Evolutionary conservation across 768 basidiomycete genomes (phyloP).

Genomic region (Baorangia bicolor): DNA sequence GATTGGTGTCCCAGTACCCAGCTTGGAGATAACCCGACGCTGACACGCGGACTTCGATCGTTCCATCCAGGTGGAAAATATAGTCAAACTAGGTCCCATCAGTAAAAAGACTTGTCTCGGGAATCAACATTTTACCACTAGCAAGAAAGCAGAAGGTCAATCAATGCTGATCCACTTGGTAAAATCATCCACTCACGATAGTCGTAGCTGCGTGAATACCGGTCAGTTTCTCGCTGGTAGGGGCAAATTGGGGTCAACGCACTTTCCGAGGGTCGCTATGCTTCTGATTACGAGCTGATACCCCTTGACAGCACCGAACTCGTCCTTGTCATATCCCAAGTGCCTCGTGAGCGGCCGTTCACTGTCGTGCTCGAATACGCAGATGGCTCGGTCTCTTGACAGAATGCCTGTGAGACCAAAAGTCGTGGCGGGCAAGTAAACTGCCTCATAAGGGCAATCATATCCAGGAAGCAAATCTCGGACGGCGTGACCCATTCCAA

Average conservation of each 20-base stretch:
- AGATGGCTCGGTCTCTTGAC: constrained; percentile 53
- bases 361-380: constrained; percentile 62
- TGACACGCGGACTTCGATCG: constrained; percentile 64
- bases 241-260: constrained; percentile 24
- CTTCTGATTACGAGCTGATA: constrained; percentile 57
- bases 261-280: constrained; percentile 65
- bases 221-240: not conserved
- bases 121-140: constrained; percentile 31
- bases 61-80: constrained; percentile 64
- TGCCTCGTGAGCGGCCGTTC: constrained; percentile 59
- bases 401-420: constrained; percentile 45
- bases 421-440: constrained; percentile 58
- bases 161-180: not conserved
- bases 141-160: not conserved
- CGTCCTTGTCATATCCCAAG: constrained; percentile 49
- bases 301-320: constrained; percentile 61
- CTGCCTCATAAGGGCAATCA: constrained; percentile 63
- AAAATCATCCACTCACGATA: constrained; percentile 41
- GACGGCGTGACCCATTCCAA: constrained; percentile 59
- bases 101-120: constrained; percentile 2
- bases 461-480: constrained; percentile 65
- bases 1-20: constrained; percentile 52
- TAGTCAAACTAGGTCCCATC: constrained; percentile 53
- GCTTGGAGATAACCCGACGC: constrained; percentile 71
- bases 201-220: constrained; percentile 46